phyloP scores from a whole-genome alignment of 2,329 filamentous ascomycete species.

The Ceratocystiopsis brevicomis region DNA sequence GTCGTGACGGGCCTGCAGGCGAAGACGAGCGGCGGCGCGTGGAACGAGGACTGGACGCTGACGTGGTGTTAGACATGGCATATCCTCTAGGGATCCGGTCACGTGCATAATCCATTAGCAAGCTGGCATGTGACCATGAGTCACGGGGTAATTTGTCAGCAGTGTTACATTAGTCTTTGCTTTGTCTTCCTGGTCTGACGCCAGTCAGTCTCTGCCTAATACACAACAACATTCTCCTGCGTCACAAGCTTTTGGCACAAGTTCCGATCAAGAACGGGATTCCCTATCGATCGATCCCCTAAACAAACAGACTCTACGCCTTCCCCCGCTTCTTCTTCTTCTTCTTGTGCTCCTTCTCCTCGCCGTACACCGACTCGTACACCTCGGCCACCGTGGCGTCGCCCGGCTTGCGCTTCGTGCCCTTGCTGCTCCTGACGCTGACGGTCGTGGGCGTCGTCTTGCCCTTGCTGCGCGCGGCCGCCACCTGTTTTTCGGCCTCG shows the following conservation, averaged over 20 bases:
- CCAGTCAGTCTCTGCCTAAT: no score
- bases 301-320: no score
- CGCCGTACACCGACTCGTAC: conserved; percentile 37
- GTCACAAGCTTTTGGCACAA: no score
- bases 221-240: no score
- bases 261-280: no score
- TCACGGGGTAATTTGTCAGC: no score
- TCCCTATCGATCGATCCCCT: no score
- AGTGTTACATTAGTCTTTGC: no score
- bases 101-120: no score
- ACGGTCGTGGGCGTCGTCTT: conserved; percentile 37
- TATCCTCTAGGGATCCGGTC: not conserved
- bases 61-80: no score
- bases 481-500: conserved; percentile 59
- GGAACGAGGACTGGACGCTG: conserved; percentile 35
- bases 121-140: no score
- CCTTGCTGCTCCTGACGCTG: conserved; percentile 61
- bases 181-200: no score
- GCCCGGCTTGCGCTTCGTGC: conserved; percentile 51
- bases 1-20: conserved; percentile 29
- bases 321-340: conserved; percentile 11
- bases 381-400: conserved; percentile 35
- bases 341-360: conserved; percentile 33
- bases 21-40: conserved; percentile 35
- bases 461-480: conserved; percentile 21